These are phyloP conservation scores for Heliocybe sulcata DNA, from an alignment of 1,284 basidiomycete genomes.

Conservation along the genomic window DNA sequence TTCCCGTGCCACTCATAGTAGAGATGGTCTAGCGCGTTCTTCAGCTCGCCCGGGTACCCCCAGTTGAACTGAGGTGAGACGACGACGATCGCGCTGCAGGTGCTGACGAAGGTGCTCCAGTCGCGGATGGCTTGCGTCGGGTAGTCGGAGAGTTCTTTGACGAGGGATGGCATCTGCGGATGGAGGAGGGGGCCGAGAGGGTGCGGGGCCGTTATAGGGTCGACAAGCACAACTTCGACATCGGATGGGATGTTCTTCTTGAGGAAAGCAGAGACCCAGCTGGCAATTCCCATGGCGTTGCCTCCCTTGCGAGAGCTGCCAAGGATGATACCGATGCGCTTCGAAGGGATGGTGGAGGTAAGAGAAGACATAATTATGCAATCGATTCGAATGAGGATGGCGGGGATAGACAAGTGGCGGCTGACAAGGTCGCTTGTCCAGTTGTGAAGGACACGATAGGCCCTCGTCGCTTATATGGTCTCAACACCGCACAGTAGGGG, in stretches of 20 bases:
- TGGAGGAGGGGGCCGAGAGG: slow-evolving; percentile 21
- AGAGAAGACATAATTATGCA: background rate
- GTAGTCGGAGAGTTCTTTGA: slow-evolving; percentile 17
- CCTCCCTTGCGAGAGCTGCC: slow-evolving; percentile 19
- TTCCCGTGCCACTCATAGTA: slow-evolving; percentile 23
- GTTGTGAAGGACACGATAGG: too few relatives aligned
- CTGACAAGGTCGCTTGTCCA: too few relatives aligned
- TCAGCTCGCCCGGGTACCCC: slow-evolving; percentile 21
- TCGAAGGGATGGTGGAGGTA: background rate
- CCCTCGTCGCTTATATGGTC: background rate
- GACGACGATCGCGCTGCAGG: slow-evolving; percentile 18
- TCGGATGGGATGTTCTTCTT: slow-evolving; percentile 9
- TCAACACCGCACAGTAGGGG: background rate
- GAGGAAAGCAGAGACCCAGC: slow-evolving; percentile 17
- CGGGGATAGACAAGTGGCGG: background rate
- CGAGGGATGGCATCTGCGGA: slow-evolving; percentile 15
- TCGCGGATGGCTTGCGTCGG: slow-evolving; percentile 16
- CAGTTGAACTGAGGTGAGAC: slow-evolving; percentile 23
- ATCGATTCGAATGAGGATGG: background rate
- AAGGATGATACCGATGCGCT: slow-evolving; percentile 16
- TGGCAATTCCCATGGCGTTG: slow-evolving; percentile 19
- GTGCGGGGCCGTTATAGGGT: slow-evolving; percentile 16
- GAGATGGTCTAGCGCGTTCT: slow-evolving; percentile 23
- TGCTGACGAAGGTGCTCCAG: slow-evolving; percentile 19
- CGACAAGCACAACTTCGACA: slow-evolving; percentile 15